Percentiles rank a stretch among this genome's conserved stretches.
Conservation (phyloP, 2,329 filamentous ascomycete species). For the Cordyceps javanica region DNA sequence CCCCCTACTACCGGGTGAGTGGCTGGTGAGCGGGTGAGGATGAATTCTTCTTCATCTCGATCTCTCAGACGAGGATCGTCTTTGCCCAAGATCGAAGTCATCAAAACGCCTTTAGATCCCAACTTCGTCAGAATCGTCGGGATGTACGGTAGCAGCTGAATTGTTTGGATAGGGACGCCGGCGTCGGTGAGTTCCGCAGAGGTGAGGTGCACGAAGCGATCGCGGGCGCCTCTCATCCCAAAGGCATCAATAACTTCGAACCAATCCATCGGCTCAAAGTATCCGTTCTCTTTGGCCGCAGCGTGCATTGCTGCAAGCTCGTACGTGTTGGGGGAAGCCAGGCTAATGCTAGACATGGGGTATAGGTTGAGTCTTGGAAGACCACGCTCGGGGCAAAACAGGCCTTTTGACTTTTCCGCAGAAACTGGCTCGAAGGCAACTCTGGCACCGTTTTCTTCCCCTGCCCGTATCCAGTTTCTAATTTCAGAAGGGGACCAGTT, state of each 20-base stretch:
- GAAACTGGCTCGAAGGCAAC: slow-evolving; percentile 89
- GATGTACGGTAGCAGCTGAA: slow-evolving; percentile 84
- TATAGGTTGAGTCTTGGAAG: slow-evolving; percentile 43
- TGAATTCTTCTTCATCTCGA: slow-evolving; percentile 58
- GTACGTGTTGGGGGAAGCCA: slow-evolving; percentile 76
- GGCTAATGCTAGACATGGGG: slow-evolving; percentile 58
- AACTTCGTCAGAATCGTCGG: slow-evolving; percentile 82
- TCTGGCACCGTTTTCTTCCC: slow-evolving; percentile 46
- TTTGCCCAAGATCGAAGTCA: slow-evolving; percentile 64
- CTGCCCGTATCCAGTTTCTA: slow-evolving; percentile 59
- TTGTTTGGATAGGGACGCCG: slow-evolving; percentile 74
- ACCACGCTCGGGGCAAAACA: slow-evolving; percentile 49
- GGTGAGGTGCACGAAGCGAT: slow-evolving; percentile 65
- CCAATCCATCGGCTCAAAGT: slow-evolving; percentile 68
- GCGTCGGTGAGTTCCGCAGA: slow-evolving; percentile 62
- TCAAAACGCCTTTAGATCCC: slow-evolving; percentile 65
- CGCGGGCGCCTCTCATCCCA: slow-evolving; percentile 67
- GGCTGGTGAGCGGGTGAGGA: slow-evolving; percentile 58
- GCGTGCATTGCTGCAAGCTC: slow-evolving; percentile 77
- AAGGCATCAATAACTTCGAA: slow-evolving; percentile 75
- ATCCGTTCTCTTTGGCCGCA: slow-evolving; percentile 58
- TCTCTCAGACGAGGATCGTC: slow-evolving; percentile 62
- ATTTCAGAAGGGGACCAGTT: slow-evolving; percentile 73
- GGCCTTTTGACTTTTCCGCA: slow-evolving; percentile 63
- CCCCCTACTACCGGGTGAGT: slow-evolving; percentile 57